Base-by-base conservation (phyloP, 257 asterid species). In the Scutellaria baicalensis region DNA sequence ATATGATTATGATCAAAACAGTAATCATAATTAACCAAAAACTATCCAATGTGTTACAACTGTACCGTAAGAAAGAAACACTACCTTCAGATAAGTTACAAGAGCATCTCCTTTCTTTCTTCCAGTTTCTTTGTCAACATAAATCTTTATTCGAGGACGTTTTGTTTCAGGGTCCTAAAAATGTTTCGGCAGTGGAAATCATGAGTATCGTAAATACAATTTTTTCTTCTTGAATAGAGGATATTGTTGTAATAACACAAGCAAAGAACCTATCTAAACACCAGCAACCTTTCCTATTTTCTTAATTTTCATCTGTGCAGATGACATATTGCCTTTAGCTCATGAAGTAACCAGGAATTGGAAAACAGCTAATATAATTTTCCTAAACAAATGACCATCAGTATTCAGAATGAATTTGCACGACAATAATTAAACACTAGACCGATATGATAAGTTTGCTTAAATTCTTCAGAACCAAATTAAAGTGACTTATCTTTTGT, bases 61-160 rank as follows among this genome's bases (percentile, higher is more conserved):
- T 43, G 43, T 64, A 43, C 60, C 33, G 23, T 47, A 71, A 61
- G 75, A 72, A 68, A 39, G 64, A 61, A 74, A 58, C 57, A 74
- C 69, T 83, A 94, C 99, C 97, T 87, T 91, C 75, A 91, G 80
- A 75, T 86, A 94, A 51, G 97, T 84, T 49, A 94, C 90, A 52
- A 91, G 91, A 65, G 99, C 99, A 84, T 94, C 99, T 44, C 97
- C 99, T 59, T 94, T 94, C 73, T 85, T 80, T 74, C 68, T 83
- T 74, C 97, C 97, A 79, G 95, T 94, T 80, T 84, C 90, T 80
- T 81, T 91, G 83, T 94, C 92, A 16, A 80, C 76, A 78, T 94
- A 94, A 72, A 94, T 86, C 90, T 94, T 94, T 74, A 94, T 85
- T 52, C 99, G 89, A 57, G 96, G 97, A 83, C 45, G 91, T 85